Conservation (phyloP, 495 filamentous ascomycete species). For the Xylaria intraflava region DNA sequence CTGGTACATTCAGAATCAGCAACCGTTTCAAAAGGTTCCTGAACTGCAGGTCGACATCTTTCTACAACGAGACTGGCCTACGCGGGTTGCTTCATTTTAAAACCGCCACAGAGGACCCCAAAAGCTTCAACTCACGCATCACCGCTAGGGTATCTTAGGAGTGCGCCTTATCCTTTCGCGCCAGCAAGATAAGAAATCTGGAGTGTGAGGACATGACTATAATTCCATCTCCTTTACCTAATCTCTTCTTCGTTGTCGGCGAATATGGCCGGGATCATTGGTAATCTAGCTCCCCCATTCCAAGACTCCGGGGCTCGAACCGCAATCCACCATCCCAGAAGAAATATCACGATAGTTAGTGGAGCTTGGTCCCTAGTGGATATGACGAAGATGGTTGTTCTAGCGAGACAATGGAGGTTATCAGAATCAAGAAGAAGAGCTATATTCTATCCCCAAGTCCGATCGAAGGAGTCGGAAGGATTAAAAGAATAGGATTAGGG, state of each 20-base stretch:
- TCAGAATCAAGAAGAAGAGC: no score
- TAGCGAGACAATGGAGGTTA: no score
- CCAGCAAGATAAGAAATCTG: conserved; percentile 48
- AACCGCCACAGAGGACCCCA: conserved; percentile 27
- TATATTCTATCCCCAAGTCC: no score
- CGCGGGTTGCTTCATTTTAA: conserved; percentile 30
- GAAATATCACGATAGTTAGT: no score
- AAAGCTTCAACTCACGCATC: conserved; percentile 28
- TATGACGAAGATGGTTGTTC: no score
- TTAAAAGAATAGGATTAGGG: no score
- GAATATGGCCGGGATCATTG: conserved; percentile 27
- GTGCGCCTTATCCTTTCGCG: conserved; percentile 26
- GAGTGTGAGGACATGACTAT: conserved; percentile 29
- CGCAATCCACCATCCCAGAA: no score
- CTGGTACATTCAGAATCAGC: no score
- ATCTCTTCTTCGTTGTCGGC: conserved; percentile 31
- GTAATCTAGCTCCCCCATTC: no score
- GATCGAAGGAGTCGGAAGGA: no score
- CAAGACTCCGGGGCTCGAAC: no score
- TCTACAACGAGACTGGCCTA: conserved; percentile 24
- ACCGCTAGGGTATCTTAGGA: conserved; percentile 26
- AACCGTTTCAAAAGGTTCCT: conserved; percentile 30
- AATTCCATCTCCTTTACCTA: conserved; percentile 18
- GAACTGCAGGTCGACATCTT: conserved; percentile 30
- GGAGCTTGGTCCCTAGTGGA: no score